phyloP scores from a whole-genome alignment of 257 asterid genomes.

The Coffea canephora region DNA sequence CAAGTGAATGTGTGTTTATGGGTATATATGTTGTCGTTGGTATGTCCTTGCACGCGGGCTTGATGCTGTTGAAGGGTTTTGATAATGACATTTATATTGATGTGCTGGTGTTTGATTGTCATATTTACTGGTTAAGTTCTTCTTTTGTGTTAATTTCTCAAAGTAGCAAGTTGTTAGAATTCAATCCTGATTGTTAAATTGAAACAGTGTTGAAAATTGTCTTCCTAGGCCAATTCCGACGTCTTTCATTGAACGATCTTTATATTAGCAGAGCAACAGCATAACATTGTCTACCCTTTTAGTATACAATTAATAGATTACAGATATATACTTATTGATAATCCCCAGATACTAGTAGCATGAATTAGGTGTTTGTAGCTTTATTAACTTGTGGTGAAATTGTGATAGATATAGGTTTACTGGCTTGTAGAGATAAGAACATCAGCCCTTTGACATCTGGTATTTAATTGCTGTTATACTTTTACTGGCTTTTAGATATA shows the following conservation, averaged over 20 bases:
- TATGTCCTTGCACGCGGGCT: background rate
- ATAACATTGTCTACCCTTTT: background rate
- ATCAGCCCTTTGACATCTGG: background rate
- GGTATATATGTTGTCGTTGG: background rate
- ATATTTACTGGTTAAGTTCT: background rate
- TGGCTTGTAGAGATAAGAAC: background rate
- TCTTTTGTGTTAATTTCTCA: background rate
- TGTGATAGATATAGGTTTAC: background rate
- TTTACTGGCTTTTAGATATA: background rate
- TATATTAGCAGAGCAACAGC: background rate
- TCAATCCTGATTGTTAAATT: background rate
- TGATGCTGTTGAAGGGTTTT: slow-evolving; percentile 5
- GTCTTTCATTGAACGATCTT: background rate
- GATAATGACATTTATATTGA: background rate
- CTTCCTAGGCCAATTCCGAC: background rate
- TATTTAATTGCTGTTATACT: background rate
- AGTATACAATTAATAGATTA: background rate
- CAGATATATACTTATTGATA: background rate
- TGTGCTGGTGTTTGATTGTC: background rate
- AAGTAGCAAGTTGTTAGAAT: background rate
- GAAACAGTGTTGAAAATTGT: background rate
- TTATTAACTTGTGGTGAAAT: background rate
- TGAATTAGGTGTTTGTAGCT: background rate
- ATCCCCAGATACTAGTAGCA: background rate
- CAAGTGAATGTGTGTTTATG: background rate